Evolutionary conservation across 2,329 filamentous ascomycete species (phyloP).

Genomic region (Amesomyces nigricolor): DNA sequence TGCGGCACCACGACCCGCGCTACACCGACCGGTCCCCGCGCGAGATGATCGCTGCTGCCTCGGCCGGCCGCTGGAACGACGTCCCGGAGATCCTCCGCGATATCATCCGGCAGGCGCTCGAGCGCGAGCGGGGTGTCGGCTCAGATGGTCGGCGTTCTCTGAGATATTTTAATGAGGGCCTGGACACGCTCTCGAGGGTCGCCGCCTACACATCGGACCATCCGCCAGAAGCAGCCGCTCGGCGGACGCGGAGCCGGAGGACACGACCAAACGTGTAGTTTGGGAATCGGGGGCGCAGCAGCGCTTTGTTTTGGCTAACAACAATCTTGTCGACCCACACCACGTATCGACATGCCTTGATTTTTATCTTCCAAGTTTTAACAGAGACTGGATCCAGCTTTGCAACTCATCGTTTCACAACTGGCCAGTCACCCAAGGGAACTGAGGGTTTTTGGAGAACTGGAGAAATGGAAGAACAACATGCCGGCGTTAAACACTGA

Average conservation of each 20-base stretch:
- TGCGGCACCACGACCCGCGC: slow-evolving; percentile 39
- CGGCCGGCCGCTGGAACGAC: slow-evolving; percentile 51
- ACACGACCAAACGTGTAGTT: not conserved
- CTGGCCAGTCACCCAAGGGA: not conserved
- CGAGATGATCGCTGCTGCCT: slow-evolving; percentile 49
- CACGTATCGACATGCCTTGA: not conserved
- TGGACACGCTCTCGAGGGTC: slow-evolving; percentile 11
- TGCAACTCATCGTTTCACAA: not conserved
- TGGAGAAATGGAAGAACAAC: too few relatives aligned
- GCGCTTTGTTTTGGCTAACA: not conserved
- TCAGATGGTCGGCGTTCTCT: slow-evolving; percentile 17
- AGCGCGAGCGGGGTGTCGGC: slow-evolving; percentile 31
- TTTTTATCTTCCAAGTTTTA: slow-evolving; percentile 2
- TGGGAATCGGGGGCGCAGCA: not conserved
- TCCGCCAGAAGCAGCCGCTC: slow-evolving; percentile 2
- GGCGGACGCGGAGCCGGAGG: not conserved
- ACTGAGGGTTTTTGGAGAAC: not conserved
- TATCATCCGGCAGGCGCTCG: slow-evolving; percentile 45
- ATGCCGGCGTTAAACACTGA: too few relatives aligned
- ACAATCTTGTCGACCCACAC: not conserved
- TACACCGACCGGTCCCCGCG: slow-evolving; percentile 40
- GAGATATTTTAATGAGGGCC: slow-evolving; percentile 12
- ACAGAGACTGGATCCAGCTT: slow-evolving; percentile 10
- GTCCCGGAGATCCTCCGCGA: slow-evolving; percentile 52
- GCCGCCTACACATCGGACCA: slow-evolving; percentile 13